Base-by-base conservation (phyloP, 805 yeast species). In the Blastobotrys attinorum region DNA sequence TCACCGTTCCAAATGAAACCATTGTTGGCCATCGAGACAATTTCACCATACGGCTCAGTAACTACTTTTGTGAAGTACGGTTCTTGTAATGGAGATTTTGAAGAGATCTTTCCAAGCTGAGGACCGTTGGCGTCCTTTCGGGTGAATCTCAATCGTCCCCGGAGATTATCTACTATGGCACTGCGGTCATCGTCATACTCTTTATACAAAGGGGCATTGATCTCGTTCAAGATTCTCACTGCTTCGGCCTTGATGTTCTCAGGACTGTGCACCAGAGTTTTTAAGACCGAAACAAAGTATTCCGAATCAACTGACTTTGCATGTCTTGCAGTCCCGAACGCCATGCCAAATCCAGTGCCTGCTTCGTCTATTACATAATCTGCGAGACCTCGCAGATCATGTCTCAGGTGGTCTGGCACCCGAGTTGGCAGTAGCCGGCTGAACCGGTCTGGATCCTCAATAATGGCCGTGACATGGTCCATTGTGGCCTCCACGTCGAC, bases 1-100 rank as follows among this genome's bases (percentile, higher is more conserved):
- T 90, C 81, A 8, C 96, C 97, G 42, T 86, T 89, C 98, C 98
- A 90, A 45, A 92, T 87, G 97, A 97, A 90, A 38, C 98, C 98
- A 57, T 92, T 90, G 59, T 92, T 92, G 3, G 96, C 97, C 47
- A 90, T 67, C 2, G 63, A 66, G 5, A 58, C 52, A 66, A 79
- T 81, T 31, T 72, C 69, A 39, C 69, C 67, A 11, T 11, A 7
- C 2, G 58, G 58, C 0, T 64, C 61, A 39, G 62, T 73, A 2
- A 53, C 59, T 52, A 89, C 77, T 46, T 88, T 69, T 1, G 97
- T 87, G 61, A 92, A 90, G 62, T 90, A 90, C 3, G 89, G 79
- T 62, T 90, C 97, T 2, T 84, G 75, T 31, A 90, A 67, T 0
- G 96, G 95, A 3, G 65, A 58, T 3, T 66, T 54, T 3, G 64